These are phyloP conservation scores for Lolium rigidum DNA, from an alignment of 176 grass and related monocot species.

Conservation along the genomic window DNA sequence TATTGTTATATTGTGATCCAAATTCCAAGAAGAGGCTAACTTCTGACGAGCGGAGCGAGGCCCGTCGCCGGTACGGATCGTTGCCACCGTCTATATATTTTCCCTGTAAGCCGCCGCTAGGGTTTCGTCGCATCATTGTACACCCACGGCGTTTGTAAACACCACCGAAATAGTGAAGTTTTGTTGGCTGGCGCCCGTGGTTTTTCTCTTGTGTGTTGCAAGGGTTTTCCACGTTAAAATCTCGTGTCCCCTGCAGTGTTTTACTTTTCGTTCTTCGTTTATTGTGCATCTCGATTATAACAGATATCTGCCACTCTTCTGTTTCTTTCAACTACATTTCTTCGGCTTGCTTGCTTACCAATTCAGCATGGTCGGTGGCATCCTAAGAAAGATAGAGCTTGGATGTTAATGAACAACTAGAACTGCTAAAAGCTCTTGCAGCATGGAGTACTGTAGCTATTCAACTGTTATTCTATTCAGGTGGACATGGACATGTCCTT, in stretches of 20 bases:
- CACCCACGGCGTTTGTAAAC: no score
- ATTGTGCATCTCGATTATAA: slow-evolving; percentile 64
- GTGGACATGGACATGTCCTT: not conserved
- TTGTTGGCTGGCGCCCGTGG: no score
- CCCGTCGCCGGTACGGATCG: no score
- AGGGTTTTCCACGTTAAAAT: no score
- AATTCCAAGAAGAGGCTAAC: no score
- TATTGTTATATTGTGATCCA: not conserved
- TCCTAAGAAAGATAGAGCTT: slow-evolving; percentile 68
- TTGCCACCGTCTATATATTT: no score
- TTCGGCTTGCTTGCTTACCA: slow-evolving; percentile 63
- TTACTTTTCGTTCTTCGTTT: slow-evolving; percentile 13
- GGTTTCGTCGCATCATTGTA: no score
- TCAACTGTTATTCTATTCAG: not conserved
- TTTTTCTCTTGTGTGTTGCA: no score
- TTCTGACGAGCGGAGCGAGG: no score
- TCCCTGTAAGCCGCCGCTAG: no score
- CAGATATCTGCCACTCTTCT: slow-evolving; percentile 79
- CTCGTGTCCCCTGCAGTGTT: no score
- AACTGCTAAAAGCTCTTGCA: not conserved
- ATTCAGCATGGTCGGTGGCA: slow-evolving; percentile 71
- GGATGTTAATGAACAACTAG: slow-evolving; percentile 6
- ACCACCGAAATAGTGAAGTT: no score
- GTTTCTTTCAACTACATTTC: slow-evolving; percentile 67
- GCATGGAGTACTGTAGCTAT: not conserved